Evolutionary conservation across 2,329 filamentous ascomycete species (phyloP).

Genomic region (Colletotrichum nymphaeae): DNA sequence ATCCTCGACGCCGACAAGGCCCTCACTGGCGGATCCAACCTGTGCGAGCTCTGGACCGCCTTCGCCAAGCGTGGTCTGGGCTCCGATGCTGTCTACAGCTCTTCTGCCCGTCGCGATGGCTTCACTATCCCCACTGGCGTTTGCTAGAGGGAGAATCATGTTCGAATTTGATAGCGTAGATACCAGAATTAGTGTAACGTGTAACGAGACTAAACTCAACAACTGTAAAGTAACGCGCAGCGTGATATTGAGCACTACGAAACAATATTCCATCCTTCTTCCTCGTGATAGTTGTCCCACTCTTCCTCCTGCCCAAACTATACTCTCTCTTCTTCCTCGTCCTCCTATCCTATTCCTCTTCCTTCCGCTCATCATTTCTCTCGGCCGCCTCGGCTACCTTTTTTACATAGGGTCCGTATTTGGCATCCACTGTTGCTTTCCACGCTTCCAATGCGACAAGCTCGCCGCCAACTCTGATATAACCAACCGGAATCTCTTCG

Average conservation of each 20-base stretch:
- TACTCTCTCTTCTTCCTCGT: no score
- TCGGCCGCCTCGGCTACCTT: no score
- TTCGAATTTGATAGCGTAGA: background rate
- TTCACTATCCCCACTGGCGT: conserved; percentile 41
- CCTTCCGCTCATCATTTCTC: no score
- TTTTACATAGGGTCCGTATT: no score
- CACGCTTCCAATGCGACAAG: no score
- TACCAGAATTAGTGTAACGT: background rate
- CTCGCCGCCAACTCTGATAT: background rate
- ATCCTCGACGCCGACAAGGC: conserved; percentile 66
- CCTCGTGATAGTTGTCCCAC: no score
- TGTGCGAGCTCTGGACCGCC: conserved; percentile 63
- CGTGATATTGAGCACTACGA: background rate
- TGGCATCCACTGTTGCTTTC: no score
- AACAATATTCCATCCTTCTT: background rate
- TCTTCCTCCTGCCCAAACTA: no score
- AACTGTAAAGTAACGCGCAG: background rate
- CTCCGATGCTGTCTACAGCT: conserved; percentile 45
- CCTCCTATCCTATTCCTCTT: no score
- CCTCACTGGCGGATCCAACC: conserved; percentile 62
- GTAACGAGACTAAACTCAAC: background rate
- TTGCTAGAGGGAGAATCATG: conserved; percentile 32
- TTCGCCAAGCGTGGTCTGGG: conserved; percentile 70
- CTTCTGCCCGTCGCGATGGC: conserved; percentile 44
- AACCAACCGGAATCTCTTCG: background rate